Conservation (phyloP, 768 basidiomycete genomes). For the Pleurotus platypus region DNA sequence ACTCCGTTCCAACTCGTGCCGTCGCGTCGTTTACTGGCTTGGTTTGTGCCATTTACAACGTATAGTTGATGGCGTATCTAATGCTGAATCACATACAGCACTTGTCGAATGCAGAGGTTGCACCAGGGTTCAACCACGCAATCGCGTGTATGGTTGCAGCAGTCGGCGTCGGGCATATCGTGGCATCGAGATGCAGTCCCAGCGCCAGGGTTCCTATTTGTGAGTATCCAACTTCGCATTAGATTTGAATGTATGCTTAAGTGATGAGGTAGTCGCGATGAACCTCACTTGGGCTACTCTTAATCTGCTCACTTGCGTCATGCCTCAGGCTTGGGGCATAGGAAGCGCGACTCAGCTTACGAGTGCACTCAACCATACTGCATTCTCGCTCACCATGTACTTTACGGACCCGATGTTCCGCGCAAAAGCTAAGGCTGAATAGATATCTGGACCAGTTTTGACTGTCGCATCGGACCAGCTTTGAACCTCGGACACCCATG, state of each 20-base stretch:
- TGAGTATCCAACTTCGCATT: slow-evolving; percentile 12
- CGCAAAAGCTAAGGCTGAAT: background rate
- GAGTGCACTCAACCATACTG: slow-evolving; percentile 19
- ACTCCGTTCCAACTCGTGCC: slow-evolving; percentile 15
- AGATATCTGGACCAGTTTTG: background rate
- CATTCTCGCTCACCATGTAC: slow-evolving; percentile 18
- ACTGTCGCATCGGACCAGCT: background rate
- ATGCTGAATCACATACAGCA: slow-evolving; percentile 15
- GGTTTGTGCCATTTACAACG: slow-evolving; percentile 12
- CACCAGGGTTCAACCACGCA: slow-evolving; percentile 32
- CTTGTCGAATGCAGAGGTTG: slow-evolving; percentile 18
- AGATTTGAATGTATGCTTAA: too few relatives aligned
- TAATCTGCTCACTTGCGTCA: slow-evolving; percentile 22
- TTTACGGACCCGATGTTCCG: slow-evolving; percentile 8
- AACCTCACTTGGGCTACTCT: slow-evolving; percentile 22
- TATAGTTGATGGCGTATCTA: background rate
- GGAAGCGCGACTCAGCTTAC: slow-evolving; percentile 27
- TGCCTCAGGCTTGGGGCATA: slow-evolving; percentile 17
- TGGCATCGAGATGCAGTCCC: slow-evolving; percentile 23
- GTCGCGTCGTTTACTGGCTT: slow-evolving; percentile 22
- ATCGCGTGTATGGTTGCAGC: slow-evolving; percentile 32
- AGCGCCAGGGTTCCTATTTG: slow-evolving; percentile 20
- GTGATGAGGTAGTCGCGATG: slow-evolving; percentile 21
- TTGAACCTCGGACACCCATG: too few relatives aligned
- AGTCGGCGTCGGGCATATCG: slow-evolving; percentile 25